Base-by-base conservation (phyloP, 2,329 filamentous ascomycete species). In the Alternaria sp. region DNA sequence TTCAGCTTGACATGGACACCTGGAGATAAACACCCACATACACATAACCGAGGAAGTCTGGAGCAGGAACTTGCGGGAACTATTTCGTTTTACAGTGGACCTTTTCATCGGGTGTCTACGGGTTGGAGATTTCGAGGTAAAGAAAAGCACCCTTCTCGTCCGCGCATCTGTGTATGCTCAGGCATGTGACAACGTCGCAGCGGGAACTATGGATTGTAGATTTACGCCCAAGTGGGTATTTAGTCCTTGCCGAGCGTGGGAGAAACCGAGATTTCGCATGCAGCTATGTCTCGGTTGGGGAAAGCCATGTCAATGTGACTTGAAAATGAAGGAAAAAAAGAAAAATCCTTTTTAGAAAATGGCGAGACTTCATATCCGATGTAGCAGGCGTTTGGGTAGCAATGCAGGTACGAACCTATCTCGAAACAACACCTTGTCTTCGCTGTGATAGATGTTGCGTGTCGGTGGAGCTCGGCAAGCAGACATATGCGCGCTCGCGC, bases 401-500 rank as follows among this genome's bases (percentile, higher is more conserved):
- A 59, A 32, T 51, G 57, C 57, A 59, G 57, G 44, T 59, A 59
- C 57, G 38, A 51, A 59, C 38, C 51, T 55, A 14, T 36, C 34
- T 47, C 34, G 47, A 48, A 49, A 56, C 36, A 56, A 30, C 51
- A 32, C 47, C 26, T 51, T 32, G 38, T 32, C 46, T 47, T 36
- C n/a, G 39, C 39, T 51, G 47, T 22, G 39, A 42, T 51, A n/a
- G 30, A 55, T 47, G 24, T 55, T 48, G 30, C 55, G 48, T 51
- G 42, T 48, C 57, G 57, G 57, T 42, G 46, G 51, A 59, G 57
- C 51, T 59, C 57, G 57, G 57, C 57, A 43, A 55, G 44, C 30
- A 38, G 16, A 51, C 32, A 36, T 22, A 39, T 51, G 46, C 30
- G 46, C 46, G 30, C 46, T 32, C 46, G 32, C 46, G 36, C 56